Evolutionary conservation across 495 filamentous ascomycete genomes (phyloP).

Genomic region (Bacidia gigantensis): DNA sequence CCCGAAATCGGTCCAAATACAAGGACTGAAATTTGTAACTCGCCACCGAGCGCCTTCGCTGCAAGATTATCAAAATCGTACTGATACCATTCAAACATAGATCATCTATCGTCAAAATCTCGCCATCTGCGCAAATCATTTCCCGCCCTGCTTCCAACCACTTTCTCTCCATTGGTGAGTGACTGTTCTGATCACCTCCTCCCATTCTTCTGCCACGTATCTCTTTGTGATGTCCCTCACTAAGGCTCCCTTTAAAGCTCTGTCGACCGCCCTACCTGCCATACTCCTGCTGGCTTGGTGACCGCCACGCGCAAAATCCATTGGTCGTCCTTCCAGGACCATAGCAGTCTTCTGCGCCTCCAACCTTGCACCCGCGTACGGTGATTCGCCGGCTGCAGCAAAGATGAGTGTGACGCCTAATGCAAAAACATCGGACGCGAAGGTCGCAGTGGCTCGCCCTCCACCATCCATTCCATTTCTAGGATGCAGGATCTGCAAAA

Average conservation of each 20-base stretch:
- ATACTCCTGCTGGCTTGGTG: conserved; percentile 29
- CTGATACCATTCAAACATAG: neutral
- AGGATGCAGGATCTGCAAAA: conserved; percentile 28
- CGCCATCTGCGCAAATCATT: no score
- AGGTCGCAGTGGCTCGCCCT: conserved; percentile 22
- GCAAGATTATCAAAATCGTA: neutral
- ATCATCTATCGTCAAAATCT: no score
- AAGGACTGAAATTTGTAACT: no score
- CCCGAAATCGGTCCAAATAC: no score
- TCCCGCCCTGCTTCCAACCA: neutral
- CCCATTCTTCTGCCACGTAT: conserved; percentile 24
- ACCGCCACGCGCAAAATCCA: conserved; percentile 32
- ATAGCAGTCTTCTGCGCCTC: conserved; percentile 31
- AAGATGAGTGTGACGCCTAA: conserved; percentile 43
- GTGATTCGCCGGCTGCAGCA: conserved; percentile 38
- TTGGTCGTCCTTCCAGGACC: conserved; percentile 35
- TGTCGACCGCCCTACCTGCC: conserved; percentile 32
- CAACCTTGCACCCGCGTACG: conserved; percentile 35
- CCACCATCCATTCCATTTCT: conserved; percentile 10
- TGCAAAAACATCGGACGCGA: conserved; percentile 38
- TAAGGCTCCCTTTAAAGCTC: conserved; percentile 28
- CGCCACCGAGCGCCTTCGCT: neutral
- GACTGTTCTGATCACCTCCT: neutral
- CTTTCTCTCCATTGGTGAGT: neutral
- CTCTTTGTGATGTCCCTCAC: conserved; percentile 30